phyloP scores from a whole-genome alignment of 441 rosid genomes.

The Corymbia citriodora region DNA sequence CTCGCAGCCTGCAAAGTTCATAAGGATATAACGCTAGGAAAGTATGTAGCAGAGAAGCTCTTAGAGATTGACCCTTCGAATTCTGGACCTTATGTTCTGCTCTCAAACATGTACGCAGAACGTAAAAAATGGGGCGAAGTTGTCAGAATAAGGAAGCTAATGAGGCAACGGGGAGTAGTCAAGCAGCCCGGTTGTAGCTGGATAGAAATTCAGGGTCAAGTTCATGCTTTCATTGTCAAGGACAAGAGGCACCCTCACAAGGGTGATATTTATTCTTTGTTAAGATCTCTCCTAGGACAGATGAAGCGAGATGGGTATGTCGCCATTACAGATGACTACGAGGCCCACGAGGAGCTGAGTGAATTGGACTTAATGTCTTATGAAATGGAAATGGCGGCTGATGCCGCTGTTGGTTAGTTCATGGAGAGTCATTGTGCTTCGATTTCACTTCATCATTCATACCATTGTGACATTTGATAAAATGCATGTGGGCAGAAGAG shows the following conservation, averaged over 20 bases:
- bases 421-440: not conserved
- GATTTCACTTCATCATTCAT: not conserved
- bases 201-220: constrained; percentile 47
- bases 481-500: not conserved
- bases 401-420: constrained; percentile 9
- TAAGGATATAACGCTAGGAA: constrained; percentile 44
- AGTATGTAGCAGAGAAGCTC: constrained; percentile 54
- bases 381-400: constrained; percentile 18
- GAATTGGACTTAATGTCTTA: constrained; percentile 13
- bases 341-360: constrained; percentile 20
- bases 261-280: constrained; percentile 35
- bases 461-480: not conserved
- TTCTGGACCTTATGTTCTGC: constrained; percentile 82
- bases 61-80: constrained; percentile 52
- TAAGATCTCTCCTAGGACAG: constrained; percentile 33
- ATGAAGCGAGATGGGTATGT: constrained; percentile 51
- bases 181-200: constrained; percentile 91
- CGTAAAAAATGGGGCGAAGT: constrained; percentile 60
- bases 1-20: constrained; percentile 79
- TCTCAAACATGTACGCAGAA: constrained; percentile 83
- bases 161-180: constrained; percentile 53
- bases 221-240: constrained; percentile 66
- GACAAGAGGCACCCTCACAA: constrained; percentile 47
- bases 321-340: constrained; percentile 18
- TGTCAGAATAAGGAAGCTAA: constrained; percentile 40